These are phyloP conservation scores for Trametes polyzona DNA, from an alignment of 1,284 basidiomycete genomes.

Conservation along the genomic window DNA sequence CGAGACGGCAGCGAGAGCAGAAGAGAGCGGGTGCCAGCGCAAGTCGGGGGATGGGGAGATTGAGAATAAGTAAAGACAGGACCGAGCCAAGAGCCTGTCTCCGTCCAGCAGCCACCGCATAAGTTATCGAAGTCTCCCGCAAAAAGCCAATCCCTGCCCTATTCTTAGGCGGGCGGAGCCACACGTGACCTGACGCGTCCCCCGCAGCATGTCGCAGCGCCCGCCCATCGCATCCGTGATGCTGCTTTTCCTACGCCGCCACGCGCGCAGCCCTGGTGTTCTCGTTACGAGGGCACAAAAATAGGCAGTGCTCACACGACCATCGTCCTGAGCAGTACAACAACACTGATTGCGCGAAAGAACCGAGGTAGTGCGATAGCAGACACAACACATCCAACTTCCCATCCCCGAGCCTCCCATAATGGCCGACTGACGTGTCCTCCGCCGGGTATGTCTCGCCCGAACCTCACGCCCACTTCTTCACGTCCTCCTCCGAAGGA, in stretches of 20 bases:
- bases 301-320: neutral
- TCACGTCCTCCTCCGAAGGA: slow-evolving; percentile 64
- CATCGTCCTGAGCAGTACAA: neutral
- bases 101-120: slow-evolving; percentile 4
- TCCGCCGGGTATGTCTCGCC: neutral
- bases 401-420: no score
- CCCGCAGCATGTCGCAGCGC: slow-evolving; percentile 2
- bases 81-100: neutral
- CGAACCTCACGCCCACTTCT: slow-evolving; percentile 50
- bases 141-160: neutral
- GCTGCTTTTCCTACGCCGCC: neutral
- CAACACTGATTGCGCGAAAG: neutral
- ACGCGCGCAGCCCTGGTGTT: neutral
- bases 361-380: neutral
- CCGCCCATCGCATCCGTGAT: slow-evolving; percentile 6
- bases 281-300: neutral
- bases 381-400: neutral
- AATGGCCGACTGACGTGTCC: neutral
- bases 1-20: neutral
- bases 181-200: slow-evolving; percentile 2
- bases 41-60: neutral
- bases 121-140: neutral
- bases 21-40: slow-evolving; percentile 5
- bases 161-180: neutral
- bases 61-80: neutral